Evolutionary conservation across 805 yeast genomes (phyloP).

Genomic region (Kodamaea laetipori): DNA sequence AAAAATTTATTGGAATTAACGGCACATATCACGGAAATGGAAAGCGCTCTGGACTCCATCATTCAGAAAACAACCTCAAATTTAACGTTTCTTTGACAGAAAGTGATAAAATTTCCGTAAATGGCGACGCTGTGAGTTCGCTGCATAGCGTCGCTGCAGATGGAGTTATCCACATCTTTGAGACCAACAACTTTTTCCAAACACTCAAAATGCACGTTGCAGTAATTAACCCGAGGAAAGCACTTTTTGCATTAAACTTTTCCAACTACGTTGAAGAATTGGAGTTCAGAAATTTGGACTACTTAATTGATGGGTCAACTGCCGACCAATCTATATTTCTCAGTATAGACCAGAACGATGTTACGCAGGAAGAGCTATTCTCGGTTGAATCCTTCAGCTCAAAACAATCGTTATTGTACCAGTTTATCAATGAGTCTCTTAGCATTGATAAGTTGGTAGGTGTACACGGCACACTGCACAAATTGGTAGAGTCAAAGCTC

Average conservation of each 20-base stretch:
- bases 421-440: constrained; percentile 54
- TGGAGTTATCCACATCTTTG: constrained; percentile 39
- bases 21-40: constrained; percentile 22
- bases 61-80: constrained; percentile 11
- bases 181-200: constrained; percentile 22
- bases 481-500: constrained; percentile 51
- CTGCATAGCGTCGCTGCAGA: constrained; percentile 27
- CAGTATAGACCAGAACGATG: constrained; percentile 38
- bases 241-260: constrained; percentile 47
- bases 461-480: constrained; percentile 19
- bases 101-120: constrained; percentile 21
- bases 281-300: constrained; percentile 55
- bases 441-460: constrained; percentile 23
- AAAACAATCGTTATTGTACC: constrained; percentile 54
- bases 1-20: constrained; percentile 31
- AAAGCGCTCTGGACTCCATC: background rate
- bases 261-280: constrained; percentile 70
- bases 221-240: constrained; percentile 36
- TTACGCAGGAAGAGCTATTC: constrained; percentile 25
- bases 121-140: constrained; percentile 21
- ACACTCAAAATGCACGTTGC: constrained; percentile 24
- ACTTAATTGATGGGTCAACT: constrained; percentile 56
- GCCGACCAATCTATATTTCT: constrained; percentile 65
- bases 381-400: constrained; percentile 27
- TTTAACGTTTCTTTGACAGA: constrained; percentile 19